Conservation (phyloP, 1,284 basidiomycete genomes). For the Cutaneotrichosporon dermatis region DNA sequence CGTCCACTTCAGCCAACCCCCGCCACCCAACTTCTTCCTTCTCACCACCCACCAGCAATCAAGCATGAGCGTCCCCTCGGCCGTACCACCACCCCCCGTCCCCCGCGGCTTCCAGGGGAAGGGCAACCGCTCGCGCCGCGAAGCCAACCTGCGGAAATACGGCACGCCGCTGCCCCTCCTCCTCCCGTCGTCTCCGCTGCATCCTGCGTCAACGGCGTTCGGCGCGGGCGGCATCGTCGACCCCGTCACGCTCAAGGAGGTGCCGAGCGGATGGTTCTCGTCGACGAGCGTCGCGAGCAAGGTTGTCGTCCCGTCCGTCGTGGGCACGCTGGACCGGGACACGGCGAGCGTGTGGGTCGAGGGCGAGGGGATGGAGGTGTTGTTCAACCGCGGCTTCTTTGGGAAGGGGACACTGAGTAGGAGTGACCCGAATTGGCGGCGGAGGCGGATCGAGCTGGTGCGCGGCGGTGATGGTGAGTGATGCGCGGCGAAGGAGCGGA, state of each 20-base stretch:
- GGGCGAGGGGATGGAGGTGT: conserved; percentile 59
- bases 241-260: conserved; percentile 5
- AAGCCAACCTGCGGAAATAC: conserved; percentile 26
- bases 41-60: background rate
- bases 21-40: too few relatives aligned
- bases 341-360: conserved; percentile 78
- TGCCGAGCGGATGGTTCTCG: background rate
- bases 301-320: conserved; percentile 11
- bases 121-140: background rate
- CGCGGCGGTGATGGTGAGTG: conserved; percentile 45
- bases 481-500: background rate
- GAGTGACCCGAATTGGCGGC: conserved; percentile 91
- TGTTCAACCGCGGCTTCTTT: conserved; percentile 93
- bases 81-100: background rate
- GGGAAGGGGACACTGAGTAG: conserved; percentile 91
- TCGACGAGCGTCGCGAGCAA: background rate
- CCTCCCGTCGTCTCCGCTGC: conserved; percentile 32
- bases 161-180: conserved; percentile 46
- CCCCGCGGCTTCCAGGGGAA: conserved; percentile 5
- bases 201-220: conserved; percentile 14
- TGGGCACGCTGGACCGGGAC: conserved; percentile 63
- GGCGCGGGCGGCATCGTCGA: background rate
- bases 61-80: background rate
- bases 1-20: too few relatives aligned
- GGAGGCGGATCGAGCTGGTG: conserved; percentile 65